These are phyloP conservation scores for Plectosphaerella cucumerina DNA, from an alignment of 2,329 filamentous ascomycete species.

Conservation along the genomic window DNA sequence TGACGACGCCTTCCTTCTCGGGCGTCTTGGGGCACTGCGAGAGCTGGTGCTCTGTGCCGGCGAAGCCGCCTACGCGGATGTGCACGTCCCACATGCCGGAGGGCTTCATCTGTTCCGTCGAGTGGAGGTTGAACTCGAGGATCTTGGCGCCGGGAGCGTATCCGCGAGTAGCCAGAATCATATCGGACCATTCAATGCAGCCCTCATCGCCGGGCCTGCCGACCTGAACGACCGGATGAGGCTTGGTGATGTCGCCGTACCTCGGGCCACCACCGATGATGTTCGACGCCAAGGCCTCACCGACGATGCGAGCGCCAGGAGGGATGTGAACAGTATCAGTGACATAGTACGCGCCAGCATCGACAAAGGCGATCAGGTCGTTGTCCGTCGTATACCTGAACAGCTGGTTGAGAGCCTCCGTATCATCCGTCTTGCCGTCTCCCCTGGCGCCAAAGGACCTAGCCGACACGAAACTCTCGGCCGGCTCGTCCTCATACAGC, in stretches of 20 bases:
- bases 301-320: conserved; percentile 50
- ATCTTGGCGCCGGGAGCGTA: conserved; percentile 63
- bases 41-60: conserved; percentile 64
- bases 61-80: conserved; percentile 68
- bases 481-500: conserved; percentile 60
- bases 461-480: conserved; percentile 62
- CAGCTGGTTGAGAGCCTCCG: conserved; percentile 61
- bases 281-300: conserved; percentile 50
- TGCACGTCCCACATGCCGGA: conserved; percentile 72
- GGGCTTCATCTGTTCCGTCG: conserved; percentile 24
- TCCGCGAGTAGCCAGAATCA: conserved; percentile 66
- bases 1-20: conserved; percentile 8
- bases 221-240: conserved; percentile 64
- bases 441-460: conserved; percentile 65
- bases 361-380: conserved; percentile 55
- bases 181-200: conserved; percentile 66
- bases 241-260: conserved; percentile 53
- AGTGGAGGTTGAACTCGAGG: conserved; percentile 68
- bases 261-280: conserved; percentile 52
- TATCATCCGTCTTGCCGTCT: conserved; percentile 73
- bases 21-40: conserved; percentile 52
- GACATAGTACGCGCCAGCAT: conserved; percentile 58
- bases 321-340: conserved; percentile 49
- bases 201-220: conserved; percentile 60
- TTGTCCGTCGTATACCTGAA: conserved; percentile 49